These are phyloP conservation scores for Durusdinium trenchii DNA, from an alignment of 73 alveolate species.

Conservation along the genomic window DNA sequence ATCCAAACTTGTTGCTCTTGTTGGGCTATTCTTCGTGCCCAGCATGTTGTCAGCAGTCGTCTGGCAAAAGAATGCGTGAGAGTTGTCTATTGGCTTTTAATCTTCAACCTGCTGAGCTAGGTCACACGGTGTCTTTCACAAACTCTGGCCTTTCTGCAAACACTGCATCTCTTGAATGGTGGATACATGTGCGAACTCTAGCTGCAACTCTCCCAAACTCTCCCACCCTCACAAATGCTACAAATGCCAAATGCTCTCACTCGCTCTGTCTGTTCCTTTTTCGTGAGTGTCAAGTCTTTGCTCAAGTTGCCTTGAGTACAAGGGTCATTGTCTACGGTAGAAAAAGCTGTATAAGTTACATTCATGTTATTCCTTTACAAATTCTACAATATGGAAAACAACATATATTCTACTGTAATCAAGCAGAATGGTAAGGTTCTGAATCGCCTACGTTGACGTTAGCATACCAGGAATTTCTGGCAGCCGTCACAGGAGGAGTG, in stretches of 20 bases:
- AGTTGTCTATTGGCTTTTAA: too few species aligned
- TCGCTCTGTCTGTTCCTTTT: not conserved
- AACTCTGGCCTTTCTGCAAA: too few species aligned
- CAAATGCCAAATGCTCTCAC: not conserved
- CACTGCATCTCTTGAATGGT: too few species aligned
- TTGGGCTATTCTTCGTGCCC: slow-evolving; percentile 4
- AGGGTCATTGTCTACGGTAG: not conserved
- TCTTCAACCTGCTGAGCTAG: too few species aligned
- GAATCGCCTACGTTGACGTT: slow-evolving; percentile 41
- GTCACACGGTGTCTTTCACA: too few species aligned
- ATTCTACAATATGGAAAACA: too few species aligned
- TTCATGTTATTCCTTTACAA: not conserved
- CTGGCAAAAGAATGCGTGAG: too few species aligned
- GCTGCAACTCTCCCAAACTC: too few species aligned
- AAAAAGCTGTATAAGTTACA: not conserved
- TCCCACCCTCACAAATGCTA: too few species aligned
- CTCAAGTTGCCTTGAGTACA: slow-evolving; percentile 39
- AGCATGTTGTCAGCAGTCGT: slow-evolving; percentile 93
- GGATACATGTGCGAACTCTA: too few species aligned
- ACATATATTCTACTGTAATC: too few species aligned
- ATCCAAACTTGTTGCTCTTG: too few species aligned
- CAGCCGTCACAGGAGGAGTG: slow-evolving; percentile 56
- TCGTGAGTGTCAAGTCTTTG: not conserved
- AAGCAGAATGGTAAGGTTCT: slow-evolving; percentile 14
- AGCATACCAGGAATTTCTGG: slow-evolving; percentile 53